A percentile compares a stretch with the other conserved stretches of the same genome.
phyloP scores from a whole-genome alignment of 257 asterid species.

The Coffea canephora region DNA sequence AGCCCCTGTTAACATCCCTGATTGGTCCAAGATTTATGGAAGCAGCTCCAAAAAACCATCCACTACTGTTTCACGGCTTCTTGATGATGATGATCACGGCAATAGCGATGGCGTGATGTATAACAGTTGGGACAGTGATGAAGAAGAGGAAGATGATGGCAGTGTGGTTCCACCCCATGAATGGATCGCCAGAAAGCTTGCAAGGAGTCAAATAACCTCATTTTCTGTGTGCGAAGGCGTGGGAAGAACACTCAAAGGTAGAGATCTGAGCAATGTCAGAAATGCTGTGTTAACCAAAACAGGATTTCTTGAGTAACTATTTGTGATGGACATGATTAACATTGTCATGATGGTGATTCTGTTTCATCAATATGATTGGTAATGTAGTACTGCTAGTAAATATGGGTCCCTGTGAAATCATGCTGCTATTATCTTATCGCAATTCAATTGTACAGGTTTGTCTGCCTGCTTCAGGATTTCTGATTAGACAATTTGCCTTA shows the following conservation, averaged over 20 bases:
- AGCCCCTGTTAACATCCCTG: constrained; percentile 55
- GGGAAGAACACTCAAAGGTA: constrained; percentile 72
- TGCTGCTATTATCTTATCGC: constrained; percentile 4
- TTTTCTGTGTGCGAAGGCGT: constrained; percentile 67
- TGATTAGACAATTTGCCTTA: neutral
- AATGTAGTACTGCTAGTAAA: neutral
- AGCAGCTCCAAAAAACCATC: constrained; percentile 9
- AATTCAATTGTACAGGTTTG: neutral
- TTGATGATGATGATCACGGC: neutral
- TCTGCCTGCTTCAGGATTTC: neutral
- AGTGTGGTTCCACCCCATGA: constrained; percentile 58
- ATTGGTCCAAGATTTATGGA: constrained; percentile 62
- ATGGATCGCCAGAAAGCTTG: constrained; percentile 46
- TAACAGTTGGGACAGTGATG: constrained; percentile 34
- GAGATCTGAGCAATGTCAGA: constrained; percentile 60
- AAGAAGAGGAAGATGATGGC: constrained; percentile 30
- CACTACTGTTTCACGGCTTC: neutral
- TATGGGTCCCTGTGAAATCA: constrained; percentile 16
- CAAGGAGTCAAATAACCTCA: constrained; percentile 35
- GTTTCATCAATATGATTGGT: constrained; percentile 1
- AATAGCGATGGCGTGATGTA: neutral
- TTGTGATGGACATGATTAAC: neutral
- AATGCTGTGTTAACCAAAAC: constrained; percentile 58
- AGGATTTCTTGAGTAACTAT: constrained; percentile 54
- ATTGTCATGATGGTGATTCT: constrained; percentile 2